phyloP scores from a whole-genome alignment of 176 grass and related monocot species.

The maize (Zea mays) region DNA sequence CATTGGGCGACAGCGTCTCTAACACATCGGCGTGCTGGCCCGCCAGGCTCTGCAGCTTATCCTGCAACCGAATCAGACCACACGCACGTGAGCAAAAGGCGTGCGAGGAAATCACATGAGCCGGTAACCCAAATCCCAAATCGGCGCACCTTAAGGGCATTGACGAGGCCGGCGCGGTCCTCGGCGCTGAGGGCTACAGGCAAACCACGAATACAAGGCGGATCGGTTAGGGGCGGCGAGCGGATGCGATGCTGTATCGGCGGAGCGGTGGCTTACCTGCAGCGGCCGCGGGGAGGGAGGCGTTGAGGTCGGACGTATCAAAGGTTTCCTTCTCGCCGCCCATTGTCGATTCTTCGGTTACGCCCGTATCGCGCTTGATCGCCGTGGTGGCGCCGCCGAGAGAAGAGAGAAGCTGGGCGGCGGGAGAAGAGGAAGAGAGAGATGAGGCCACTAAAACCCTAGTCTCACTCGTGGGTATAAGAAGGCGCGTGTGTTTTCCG shows the following conservation, averaged over 20 bases:
- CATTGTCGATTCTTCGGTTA: slow-evolving; percentile 42
- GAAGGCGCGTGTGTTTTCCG: slow-evolving; percentile 16
- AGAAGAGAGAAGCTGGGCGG: slow-evolving; percentile 27
- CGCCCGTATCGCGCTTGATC: slow-evolving; percentile 9
- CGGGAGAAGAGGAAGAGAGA: slow-evolving; percentile 21
- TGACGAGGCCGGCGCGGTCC: slow-evolving; percentile 69
- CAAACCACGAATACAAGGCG: slow-evolving; percentile 2
- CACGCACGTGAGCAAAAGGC: background rate
- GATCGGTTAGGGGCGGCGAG: slow-evolving; percentile 13
- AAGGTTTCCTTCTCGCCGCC: slow-evolving; percentile 57
- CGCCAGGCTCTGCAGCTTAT: slow-evolving; percentile 71
- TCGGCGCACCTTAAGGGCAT: slow-evolving; percentile 59
- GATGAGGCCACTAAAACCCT: slow-evolving; percentile 44
- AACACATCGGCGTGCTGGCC: slow-evolving; percentile 58
- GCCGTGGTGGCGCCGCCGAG: slow-evolving; percentile 25
- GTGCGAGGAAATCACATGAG: background rate
- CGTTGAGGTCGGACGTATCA: slow-evolving; percentile 63
- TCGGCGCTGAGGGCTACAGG: slow-evolving; percentile 57
- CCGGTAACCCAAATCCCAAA: background rate
- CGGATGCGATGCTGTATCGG: background rate
- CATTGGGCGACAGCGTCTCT: slow-evolving; percentile 62
- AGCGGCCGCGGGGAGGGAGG: slow-evolving; percentile 47
- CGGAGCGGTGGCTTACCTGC: slow-evolving; percentile 27
- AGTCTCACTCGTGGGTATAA: slow-evolving; percentile 46
- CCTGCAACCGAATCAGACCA: slow-evolving; percentile 52